These are phyloP conservation scores for Aspergillus avenaceus DNA, from an alignment of 495 filamentous ascomycete genomes.

Conservation along the genomic window DNA sequence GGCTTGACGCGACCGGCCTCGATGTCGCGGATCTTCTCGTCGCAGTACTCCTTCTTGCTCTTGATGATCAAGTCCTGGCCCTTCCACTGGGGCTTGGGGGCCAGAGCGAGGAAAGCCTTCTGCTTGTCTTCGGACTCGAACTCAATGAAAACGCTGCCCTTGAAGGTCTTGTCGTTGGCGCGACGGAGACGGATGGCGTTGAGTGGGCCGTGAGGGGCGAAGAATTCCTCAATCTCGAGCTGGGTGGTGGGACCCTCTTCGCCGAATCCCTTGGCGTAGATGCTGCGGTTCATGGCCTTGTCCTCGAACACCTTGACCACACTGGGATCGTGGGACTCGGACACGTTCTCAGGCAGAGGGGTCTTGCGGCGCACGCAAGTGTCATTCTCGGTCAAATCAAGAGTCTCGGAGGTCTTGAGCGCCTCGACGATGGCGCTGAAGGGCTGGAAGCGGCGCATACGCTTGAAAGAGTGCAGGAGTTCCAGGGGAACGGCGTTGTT, in stretches of 20 bases:
- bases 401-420: constrained; percentile 63
- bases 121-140: constrained; percentile 72
- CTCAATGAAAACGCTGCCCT: constrained; percentile 93
- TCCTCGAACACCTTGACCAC: constrained; percentile 55
- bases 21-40: constrained; percentile 73
- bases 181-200: constrained; percentile 88
- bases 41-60: constrained; percentile 82
- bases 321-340: constrained; percentile 35
- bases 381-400: constrained; percentile 66
- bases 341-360: constrained; percentile 48
- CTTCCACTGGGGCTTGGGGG: constrained; percentile 80
- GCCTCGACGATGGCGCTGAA: constrained; percentile 76
- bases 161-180: constrained; percentile 64
- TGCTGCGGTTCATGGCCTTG: constrained; percentile 53
- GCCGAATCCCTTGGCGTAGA: constrained; percentile 89
- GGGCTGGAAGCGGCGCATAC: constrained; percentile 89
- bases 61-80: constrained; percentile 68
- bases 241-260: constrained; percentile 73
- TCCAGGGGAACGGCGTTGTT: constrained; percentile 78
- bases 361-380: constrained; percentile 72
- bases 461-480: constrained; percentile 77
- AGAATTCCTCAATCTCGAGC: constrained; percentile 89
- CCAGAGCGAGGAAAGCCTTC: constrained; percentile 69
- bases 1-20: constrained; percentile 64
- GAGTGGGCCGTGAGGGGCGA: constrained; percentile 71